Percentiles rank a stretch among this genome's conserved stretches.
Evolutionary conservation across 2,329 filamentous ascomycete genomes (phyloP).

Genomic region (Dactylellina sp.): DNA sequence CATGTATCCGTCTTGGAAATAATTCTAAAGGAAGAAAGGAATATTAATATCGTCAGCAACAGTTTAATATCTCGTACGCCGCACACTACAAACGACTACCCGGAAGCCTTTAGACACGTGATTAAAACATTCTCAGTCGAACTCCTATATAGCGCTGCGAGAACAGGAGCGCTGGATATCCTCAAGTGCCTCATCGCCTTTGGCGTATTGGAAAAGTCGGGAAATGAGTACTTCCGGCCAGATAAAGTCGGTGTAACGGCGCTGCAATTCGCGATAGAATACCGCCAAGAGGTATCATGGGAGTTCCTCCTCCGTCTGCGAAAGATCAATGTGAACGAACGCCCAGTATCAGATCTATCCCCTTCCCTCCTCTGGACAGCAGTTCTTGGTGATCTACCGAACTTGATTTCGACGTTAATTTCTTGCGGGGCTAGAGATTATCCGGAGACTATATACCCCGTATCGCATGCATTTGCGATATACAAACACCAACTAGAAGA

Average conservation of each 20-base stretch:
- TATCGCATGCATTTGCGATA: not conserved
- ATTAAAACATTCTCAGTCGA: conserved; percentile 14
- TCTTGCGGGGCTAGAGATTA: not conserved
- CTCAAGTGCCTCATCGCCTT: conserved; percentile 2
- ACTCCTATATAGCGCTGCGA: conserved; percentile 25
- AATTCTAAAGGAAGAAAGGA: not conserved
- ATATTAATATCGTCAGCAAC: not conserved
- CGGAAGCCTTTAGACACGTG: not conserved
- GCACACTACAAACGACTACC: not conserved
- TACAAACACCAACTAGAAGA: not conserved
- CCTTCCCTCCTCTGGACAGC: conserved; percentile 28
- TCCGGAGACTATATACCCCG: too few species aligned
- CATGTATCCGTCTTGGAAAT: conserved; percentile 1
- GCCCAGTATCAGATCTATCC: conserved; percentile 19
- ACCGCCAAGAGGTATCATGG: conserved; percentile 2
- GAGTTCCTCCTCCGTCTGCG: conserved; percentile 19
- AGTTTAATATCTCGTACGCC: not conserved
- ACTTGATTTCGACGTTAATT: conserved; percentile 2
- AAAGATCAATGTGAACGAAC: conserved; percentile 10
- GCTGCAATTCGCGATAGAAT: conserved; percentile 25
- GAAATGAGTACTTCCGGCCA: not conserved
- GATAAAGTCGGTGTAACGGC: conserved; percentile 19
- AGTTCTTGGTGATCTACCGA: not conserved
- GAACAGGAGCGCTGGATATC: conserved; percentile 17
- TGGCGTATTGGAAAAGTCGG: not conserved